Base-by-base conservation (phyloP, 768 basidiomycete genomes). In the Suillus discolor region DNA sequence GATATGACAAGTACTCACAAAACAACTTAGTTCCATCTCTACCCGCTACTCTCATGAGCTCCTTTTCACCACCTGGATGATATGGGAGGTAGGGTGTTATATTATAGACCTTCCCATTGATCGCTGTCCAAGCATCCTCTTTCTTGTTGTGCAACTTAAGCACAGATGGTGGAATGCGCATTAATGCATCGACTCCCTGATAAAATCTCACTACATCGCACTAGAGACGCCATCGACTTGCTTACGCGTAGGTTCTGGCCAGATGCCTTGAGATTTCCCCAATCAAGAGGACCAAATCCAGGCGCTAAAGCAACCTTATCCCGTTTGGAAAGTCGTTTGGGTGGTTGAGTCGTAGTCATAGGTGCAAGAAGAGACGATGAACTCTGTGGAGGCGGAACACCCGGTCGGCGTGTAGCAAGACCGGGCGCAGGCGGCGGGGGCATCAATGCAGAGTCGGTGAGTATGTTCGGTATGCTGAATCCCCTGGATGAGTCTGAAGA, bases 61-160 rank as follows among this genome's bases (percentile, higher is more conserved):
- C 94, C 69, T 89, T 90, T 80, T 91, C 95, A 16, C 97, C 97
- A 7, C 97, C 97, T 1, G 97, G 97, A 77, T 99, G 97, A 71
- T 89, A 99, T 3, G 89, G 80, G 7, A 97, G 78, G 78, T 97
- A 99, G 0, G 92, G 87, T 3, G 95, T 96, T 61, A 99, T 93
- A 73, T 98, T 98, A 79, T 99, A 99, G 20, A 99, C 96, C 74
- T 93, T 96, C 63, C 94, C 96, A 70, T 90, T 87, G 80, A 98
- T 89, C 0, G 88, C 90, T 16, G 94, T 85, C 97, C 97, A 99
- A 0, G 94, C 96, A 77, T 99, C 96, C 47, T 90, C 90, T 42
- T 81, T 83, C 61, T 85, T 93, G 63, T 92, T 91, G 75, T 99
- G 97, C 71, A 82, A 73, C 72, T 92, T 93, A 47, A 96, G 81